Evolutionary conservation across 352 stramenopile species (phyloP).

Genomic region (Phytophthora constricta): DNA sequence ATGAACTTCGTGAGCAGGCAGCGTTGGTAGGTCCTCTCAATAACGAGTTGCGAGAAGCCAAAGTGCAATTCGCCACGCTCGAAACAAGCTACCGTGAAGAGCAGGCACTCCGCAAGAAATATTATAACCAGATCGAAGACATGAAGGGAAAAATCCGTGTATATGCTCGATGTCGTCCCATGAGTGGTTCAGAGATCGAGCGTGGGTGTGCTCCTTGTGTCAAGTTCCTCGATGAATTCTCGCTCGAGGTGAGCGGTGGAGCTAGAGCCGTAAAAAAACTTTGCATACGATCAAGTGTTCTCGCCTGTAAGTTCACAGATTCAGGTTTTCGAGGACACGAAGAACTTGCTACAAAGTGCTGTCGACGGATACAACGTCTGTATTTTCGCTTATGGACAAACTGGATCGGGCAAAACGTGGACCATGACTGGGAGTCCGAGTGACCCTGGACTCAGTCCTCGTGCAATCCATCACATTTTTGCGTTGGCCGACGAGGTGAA

Average conservation of each 20-base stretch:
- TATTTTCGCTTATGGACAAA: slow-evolving; percentile 95
- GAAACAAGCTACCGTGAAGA: slow-evolving; percentile 89
- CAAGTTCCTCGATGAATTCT: slow-evolving; percentile 83
- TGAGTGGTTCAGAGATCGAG: slow-evolving; percentile 88
- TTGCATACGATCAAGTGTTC: slow-evolving; percentile 92
- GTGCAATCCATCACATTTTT: slow-evolving; percentile 90
- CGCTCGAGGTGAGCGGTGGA: slow-evolving; percentile 80
- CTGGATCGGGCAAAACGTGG: slow-evolving; percentile 93
- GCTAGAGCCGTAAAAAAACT: slow-evolving; percentile 85
- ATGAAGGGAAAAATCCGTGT: slow-evolving; percentile 97
- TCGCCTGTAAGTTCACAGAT: slow-evolving; percentile 74
- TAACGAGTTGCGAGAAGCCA: slow-evolving; percentile 46
- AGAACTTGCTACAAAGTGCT: slow-evolving; percentile 90
- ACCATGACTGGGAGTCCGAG: slow-evolving; percentile 90
- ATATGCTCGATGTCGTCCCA: slow-evolving; percentile 91
- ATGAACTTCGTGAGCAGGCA: slow-evolving; percentile 53
- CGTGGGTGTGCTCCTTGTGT: slow-evolving; percentile 72
- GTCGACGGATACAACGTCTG: slow-evolving; percentile 94
- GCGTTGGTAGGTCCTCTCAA: slow-evolving; percentile 56
- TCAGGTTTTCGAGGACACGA: slow-evolving; percentile 93
- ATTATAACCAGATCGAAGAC: slow-evolving; percentile 96
- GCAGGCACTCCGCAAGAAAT: slow-evolving; percentile 93
- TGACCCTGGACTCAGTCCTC: slow-evolving; percentile 84
- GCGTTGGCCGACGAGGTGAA: slow-evolving; percentile 58
- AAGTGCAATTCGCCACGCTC: slow-evolving; percentile 52